A percentile compares a stretch with the other conserved stretches of the same genome.
phyloP scores from a whole-genome alignment of 148 eudicot genomes.

The Oxyria digyna region DNA sequence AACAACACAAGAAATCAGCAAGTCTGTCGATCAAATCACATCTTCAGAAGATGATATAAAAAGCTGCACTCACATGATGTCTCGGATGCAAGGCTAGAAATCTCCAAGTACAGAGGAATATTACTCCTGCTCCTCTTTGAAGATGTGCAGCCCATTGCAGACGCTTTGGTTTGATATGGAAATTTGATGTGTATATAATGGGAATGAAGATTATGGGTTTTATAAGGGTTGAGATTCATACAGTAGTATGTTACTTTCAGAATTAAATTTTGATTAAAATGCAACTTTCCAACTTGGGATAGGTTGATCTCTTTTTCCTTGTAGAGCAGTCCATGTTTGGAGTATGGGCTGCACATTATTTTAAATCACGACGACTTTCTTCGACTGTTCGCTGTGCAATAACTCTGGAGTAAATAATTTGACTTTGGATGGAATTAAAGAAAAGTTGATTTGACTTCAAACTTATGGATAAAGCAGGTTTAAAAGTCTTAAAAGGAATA shows the following conservation, averaged over 20 bases:
- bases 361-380: not conserved
- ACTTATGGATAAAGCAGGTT: too few species aligned
- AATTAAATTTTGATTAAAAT: not conserved
- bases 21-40: not conserved
- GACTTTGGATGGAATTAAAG: too few species aligned
- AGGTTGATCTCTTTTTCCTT: not conserved
- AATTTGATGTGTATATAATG: not conserved
- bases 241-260: not conserved
- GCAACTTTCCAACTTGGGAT: not conserved
- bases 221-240: too few species aligned
- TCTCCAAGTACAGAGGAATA: not conserved
- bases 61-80: constrained; percentile 9
- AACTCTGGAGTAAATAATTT: too few species aligned
- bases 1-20: not conserved
- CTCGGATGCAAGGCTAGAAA: constrained; percentile 17
- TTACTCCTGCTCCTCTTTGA: not conserved
- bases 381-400: not conserved
- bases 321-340: not conserved
- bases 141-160: not conserved
- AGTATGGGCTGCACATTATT: not conserved
- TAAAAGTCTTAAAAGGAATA: not conserved
- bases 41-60: not conserved
- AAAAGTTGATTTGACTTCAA: too few species aligned
- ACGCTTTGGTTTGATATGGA: not conserved
- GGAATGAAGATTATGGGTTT: too few species aligned